phyloP scores from a whole-genome alignment of 352 stramenopile genomes.

The Pythium scleroteichum region DNA sequence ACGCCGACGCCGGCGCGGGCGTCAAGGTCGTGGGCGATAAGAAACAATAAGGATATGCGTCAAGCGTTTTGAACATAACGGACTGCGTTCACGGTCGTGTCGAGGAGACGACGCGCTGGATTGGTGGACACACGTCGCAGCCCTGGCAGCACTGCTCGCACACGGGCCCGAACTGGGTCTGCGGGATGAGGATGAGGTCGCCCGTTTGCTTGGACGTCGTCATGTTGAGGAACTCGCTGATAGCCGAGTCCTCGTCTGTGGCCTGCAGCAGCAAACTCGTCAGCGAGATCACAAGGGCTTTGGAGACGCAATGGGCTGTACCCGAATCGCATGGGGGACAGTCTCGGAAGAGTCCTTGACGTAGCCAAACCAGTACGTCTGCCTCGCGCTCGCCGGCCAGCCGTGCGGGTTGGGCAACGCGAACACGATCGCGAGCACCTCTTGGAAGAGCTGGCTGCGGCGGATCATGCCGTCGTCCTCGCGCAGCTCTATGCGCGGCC shows the following conservation, averaged over 20 bases:
- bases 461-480: conserved; percentile 65
- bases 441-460: conserved; percentile 74
- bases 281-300: background rate
- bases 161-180: conserved; percentile 77
- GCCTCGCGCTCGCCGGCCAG: conserved; percentile 60
- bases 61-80: too few relatives aligned
- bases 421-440: conserved; percentile 65
- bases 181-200: conserved; percentile 71
- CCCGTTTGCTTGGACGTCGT: conserved; percentile 64
- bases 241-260: conserved; percentile 41
- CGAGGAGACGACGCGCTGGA: too few relatives aligned
- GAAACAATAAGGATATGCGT: conserved; percentile 19
- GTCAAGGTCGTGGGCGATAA: conserved; percentile 55
- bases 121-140: conserved; percentile 42
- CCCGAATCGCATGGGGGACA: conserved; percentile 45
- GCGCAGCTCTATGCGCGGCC: conserved; percentile 66
- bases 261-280: conserved; percentile 25
- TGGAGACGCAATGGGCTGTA: too few relatives aligned
- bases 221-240: conserved; percentile 69
- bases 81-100: too few relatives aligned
- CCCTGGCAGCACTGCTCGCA: conserved; percentile 70
- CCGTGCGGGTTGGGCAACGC: conserved; percentile 59
- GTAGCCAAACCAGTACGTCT: conserved; percentile 81
- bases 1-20: conserved; percentile 4
- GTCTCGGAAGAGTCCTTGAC: conserved; percentile 45